A percentile compares a stretch with the other conserved stretches of the same genome.
phyloP scores from a whole-genome alignment of 2,329 filamentous ascomycete genomes.

The Aspergillus ibericus region DNA sequence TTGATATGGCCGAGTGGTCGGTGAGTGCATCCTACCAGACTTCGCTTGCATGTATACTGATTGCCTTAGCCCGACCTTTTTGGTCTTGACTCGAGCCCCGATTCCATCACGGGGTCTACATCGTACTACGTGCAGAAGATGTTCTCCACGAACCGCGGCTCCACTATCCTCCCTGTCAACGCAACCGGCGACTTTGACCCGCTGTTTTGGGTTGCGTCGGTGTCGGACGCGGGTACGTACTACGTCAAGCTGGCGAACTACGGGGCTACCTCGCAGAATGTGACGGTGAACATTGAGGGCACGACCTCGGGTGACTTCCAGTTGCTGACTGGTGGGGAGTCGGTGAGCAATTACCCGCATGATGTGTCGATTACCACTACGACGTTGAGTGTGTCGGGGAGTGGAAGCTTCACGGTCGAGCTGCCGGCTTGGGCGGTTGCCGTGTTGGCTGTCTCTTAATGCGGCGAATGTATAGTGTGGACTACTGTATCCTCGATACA shows the following conservation, averaged over 20 bases:
- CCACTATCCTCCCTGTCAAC: constrained; percentile 30
- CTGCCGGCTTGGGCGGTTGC: neutral
- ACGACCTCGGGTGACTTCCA: neutral
- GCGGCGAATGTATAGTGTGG: too few relatives aligned
- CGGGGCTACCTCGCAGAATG: constrained; percentile 9
- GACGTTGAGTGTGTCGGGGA: neutral
- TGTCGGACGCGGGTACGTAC: constrained; percentile 18
- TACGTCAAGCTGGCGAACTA: constrained; percentile 37
- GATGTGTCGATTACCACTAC: neutral
- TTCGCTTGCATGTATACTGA: neutral
- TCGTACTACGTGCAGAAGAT: constrained; percentile 41
- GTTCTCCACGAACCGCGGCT: constrained; percentile 35
- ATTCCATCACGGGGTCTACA: constrained; percentile 31
- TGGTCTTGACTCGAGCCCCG: constrained; percentile 23
- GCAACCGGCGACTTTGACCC: constrained; percentile 30
- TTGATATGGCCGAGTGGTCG: constrained; percentile 35
- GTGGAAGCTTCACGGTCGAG: neutral
- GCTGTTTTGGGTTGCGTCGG: constrained; percentile 37
- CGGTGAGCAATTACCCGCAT: neutral
- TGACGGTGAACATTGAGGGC: neutral
- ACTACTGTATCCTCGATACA: too few relatives aligned
- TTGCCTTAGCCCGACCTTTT: neutral
- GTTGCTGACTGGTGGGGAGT: neutral
- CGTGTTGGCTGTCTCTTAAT: neutral
- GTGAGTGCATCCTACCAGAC: constrained; percentile 16